Percentiles rank a stretch among this genome's conserved stretches.
Conservation (phyloP, 805 yeast species). For the Spathaspora hagerdaliae region DNA sequence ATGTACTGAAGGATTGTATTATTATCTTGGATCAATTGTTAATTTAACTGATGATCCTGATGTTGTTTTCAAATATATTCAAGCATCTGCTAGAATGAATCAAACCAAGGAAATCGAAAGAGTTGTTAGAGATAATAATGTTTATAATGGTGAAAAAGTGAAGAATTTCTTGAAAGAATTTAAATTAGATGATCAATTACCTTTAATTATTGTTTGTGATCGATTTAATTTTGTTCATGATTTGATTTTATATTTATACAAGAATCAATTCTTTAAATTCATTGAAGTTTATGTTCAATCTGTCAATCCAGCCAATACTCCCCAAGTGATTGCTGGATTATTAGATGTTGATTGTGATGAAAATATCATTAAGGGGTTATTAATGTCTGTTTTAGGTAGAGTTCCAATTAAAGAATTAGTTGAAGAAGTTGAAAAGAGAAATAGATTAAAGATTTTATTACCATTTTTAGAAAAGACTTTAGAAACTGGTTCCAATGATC, state of each 20-base stretch:
- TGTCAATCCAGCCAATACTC: constrained; percentile 92
- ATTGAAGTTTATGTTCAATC: constrained; percentile 98
- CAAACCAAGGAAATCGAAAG: constrained; percentile 95
- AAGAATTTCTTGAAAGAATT: constrained; percentile 96
- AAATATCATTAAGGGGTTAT: constrained; percentile 70
- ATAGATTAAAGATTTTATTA: constrained; percentile 82
- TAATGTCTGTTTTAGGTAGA: constrained; percentile 86
- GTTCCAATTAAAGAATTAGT: constrained; percentile 90
- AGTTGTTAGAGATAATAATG: constrained; percentile 88
- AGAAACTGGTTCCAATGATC: constrained; percentile 79
- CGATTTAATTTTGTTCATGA: constrained; percentile 90
- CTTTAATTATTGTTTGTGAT: constrained; percentile 94
- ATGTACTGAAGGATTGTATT: constrained; percentile 90
- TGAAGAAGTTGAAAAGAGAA: constrained; percentile 93
- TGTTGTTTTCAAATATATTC: constrained; percentile 93
- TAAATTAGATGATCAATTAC: constrained; percentile 89
- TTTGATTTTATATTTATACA: constrained; percentile 87
- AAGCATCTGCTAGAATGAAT: constrained; percentile 85
- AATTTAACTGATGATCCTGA: constrained; percentile 91
- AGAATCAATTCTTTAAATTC: constrained; percentile 91
- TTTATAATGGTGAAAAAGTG: constrained; percentile 94
- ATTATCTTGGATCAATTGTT: constrained; percentile 89
- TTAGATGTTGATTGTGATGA: constrained; percentile 98
- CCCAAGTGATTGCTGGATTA: constrained; percentile 94
- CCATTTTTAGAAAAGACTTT: constrained; percentile 92